Conservation (phyloP, 371 early-diverging fungal species). For the Circinella minor region DNA sequence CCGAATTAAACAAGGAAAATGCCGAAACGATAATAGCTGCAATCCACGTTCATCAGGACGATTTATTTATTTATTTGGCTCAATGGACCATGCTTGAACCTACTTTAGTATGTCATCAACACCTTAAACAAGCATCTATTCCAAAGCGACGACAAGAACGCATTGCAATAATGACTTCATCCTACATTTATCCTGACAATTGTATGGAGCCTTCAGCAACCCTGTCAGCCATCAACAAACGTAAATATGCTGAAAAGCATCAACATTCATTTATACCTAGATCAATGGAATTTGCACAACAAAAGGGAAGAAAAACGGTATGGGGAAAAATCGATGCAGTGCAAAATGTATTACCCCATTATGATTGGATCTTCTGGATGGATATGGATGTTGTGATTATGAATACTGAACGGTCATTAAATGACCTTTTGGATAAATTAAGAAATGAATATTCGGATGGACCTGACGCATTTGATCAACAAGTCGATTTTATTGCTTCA, state of each 20-base stretch:
- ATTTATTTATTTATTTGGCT: slow-evolving; percentile 33
- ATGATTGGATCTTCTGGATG: slow-evolving; percentile 72
- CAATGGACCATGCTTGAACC: slow-evolving; percentile 30
- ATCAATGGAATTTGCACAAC: slow-evolving; percentile 63
- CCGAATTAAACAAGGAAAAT: slow-evolving; percentile 36
- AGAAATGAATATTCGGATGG: slow-evolving; percentile 26
- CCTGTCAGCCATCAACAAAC: slow-evolving; percentile 59
- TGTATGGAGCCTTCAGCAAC: slow-evolving; percentile 67
- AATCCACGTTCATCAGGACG: slow-evolving; percentile 43
- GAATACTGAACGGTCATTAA: slow-evolving; percentile 44
- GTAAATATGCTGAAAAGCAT: slow-evolving; percentile 55
- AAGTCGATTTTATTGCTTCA: slow-evolving; percentile 55
- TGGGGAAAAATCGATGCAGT: slow-evolving; percentile 69
- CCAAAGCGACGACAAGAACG: no score
- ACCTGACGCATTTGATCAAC: slow-evolving; percentile 30
- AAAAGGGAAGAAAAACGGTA: slow-evolving; percentile 49
- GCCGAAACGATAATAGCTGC: slow-evolving; percentile 28
- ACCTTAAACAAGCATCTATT: slow-evolving; percentile 13
- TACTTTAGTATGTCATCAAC: slow-evolving; percentile 22
- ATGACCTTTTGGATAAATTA: slow-evolving; percentile 42
- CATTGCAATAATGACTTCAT: slow-evolving; percentile 61
- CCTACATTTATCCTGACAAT: slow-evolving; percentile 56
- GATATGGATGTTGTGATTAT: slow-evolving; percentile 72
- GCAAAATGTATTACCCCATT: slow-evolving; percentile 63
- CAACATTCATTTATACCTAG: slow-evolving; percentile 65